phyloP scores from a whole-genome alignment of 2,329 filamentous ascomycete genomes.

The Plenodomus tracheiphilus region DNA sequence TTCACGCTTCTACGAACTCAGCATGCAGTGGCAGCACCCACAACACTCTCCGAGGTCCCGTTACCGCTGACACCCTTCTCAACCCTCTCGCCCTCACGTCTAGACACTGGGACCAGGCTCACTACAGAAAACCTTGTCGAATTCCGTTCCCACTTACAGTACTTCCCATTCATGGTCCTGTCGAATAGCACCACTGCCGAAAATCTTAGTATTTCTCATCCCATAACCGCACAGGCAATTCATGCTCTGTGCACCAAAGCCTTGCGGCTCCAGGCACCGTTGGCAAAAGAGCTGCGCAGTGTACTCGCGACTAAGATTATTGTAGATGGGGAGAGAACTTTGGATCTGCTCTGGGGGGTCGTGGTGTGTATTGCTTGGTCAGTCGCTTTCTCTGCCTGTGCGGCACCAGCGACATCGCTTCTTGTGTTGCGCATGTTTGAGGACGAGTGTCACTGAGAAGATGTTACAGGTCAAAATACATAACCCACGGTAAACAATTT shows the following conservation, averaged over 20 bases:
- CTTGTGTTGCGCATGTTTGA: no score
- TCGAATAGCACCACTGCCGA: conserved; percentile 6
- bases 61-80: conserved; percentile 13
- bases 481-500: conserved; percentile 19
- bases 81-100: conserved; percentile 1
- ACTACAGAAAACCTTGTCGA: conserved; percentile 10
- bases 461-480: conserved; percentile 18
- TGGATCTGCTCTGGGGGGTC: conserved; percentile 25
- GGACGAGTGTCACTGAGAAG: conserved; percentile 2
- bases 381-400: background rate
- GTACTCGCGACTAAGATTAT: conserved; percentile 22
- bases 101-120: background rate
- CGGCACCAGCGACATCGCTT: no score
- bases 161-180: conserved; percentile 19
- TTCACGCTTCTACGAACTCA: conserved; percentile 32
- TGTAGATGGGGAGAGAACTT: conserved; percentile 24
- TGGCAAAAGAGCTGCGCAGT: conserved; percentile 20
- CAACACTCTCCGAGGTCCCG: conserved; percentile 2
- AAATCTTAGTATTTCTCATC: conserved; percentile 10
- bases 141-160: conserved; percentile 14
- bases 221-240: conserved; percentile 19
- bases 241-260: conserved; percentile 20
- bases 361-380: conserved; percentile 27
- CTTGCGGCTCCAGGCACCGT: conserved; percentile 9
- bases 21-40: background rate